Percentiles rank a stretch among this genome's conserved stretches.
These are phyloP conservation scores for Fraxinus quadrangulata DNA, from an alignment of 257 asterid genomes.

Conservation along the genomic window DNA sequence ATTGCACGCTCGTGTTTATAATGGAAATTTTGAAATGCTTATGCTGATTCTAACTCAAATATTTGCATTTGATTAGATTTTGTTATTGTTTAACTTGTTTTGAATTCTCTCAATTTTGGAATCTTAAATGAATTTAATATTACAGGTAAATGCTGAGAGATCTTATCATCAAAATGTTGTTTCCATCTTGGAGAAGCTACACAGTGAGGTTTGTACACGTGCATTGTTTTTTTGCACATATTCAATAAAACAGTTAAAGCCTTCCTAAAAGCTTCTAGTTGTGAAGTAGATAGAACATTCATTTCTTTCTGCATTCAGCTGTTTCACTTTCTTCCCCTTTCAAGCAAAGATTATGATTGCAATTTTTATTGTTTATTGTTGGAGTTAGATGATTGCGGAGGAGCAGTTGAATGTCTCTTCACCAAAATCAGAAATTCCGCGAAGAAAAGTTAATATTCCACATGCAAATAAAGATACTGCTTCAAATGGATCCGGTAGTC, in stretches of 20 bases:
- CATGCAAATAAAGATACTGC: conserved; percentile 34
- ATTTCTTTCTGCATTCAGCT: neutral
- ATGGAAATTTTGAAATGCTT: neutral
- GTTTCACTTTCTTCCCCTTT: neutral
- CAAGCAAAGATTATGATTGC: conserved; percentile 5
- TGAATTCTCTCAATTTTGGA: conserved; percentile 12
- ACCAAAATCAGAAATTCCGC: conserved; percentile 40
- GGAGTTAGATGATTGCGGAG: conserved; percentile 65
- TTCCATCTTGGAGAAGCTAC: conserved; percentile 80
- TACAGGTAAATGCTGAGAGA: conserved; percentile 91
- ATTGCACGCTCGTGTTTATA: neutral
- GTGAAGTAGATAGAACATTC: neutral
- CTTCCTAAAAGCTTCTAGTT: neutral
- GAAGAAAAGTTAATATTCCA: conserved; percentile 35
- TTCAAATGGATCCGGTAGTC: conserved; percentile 40
- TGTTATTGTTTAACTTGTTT: conserved; percentile 1
- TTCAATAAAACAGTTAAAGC: neutral
- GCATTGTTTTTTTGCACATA: conserved; percentile 5
- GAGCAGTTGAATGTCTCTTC: conserved; percentile 61
- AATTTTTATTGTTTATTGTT: conserved; percentile 19
- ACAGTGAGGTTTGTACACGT: conserved; percentile 60
- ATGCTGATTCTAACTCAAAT: neutral
- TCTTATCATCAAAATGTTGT: conserved; percentile 75
- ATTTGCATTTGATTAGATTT: neutral
- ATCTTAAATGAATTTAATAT: conserved; percentile 34